phyloP scores from a whole-genome alignment of 139 green algal genomes.

The Pleodorina starrii region DNA sequence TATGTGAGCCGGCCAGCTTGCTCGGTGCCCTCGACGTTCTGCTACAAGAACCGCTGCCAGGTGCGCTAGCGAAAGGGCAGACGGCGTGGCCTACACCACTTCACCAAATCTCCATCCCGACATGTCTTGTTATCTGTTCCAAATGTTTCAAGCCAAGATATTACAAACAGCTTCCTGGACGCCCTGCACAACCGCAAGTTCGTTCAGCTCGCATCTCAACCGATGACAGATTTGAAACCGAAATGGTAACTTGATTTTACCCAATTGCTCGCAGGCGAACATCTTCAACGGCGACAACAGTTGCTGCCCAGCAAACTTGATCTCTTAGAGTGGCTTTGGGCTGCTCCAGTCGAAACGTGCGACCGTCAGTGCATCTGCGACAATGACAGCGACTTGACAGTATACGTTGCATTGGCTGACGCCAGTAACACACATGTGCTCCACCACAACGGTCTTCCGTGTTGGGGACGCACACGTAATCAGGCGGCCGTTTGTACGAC shows the following conservation, averaged over 20 bases:
- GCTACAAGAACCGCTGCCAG: conserved; percentile 8
- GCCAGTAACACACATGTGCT: too few relatives aligned
- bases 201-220: too few relatives aligned
- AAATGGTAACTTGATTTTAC: too few relatives aligned
- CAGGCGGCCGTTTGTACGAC: too few relatives aligned
- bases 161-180: background rate
- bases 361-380: too few relatives aligned
- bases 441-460: too few relatives aligned
- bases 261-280: background rate
- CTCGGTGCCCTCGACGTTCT: background rate
- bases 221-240: too few relatives aligned
- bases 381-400: too few relatives aligned
- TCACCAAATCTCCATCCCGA: background rate
- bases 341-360: too few relatives aligned
- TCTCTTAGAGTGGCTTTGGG: background rate
- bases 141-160: background rate
- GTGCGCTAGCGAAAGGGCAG: background rate
- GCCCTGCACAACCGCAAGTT: too few relatives aligned
- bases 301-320: conserved; percentile 13
- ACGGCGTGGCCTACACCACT: background rate
- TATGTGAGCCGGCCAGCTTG: background rate
- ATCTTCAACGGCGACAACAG: background rate
- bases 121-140: background rate
- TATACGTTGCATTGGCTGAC: too few relatives aligned
- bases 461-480: too few relatives aligned